Evolutionary conservation across 2,329 filamentous ascomycete genomes (phyloP).

Genomic region (Cadophora malorum): DNA sequence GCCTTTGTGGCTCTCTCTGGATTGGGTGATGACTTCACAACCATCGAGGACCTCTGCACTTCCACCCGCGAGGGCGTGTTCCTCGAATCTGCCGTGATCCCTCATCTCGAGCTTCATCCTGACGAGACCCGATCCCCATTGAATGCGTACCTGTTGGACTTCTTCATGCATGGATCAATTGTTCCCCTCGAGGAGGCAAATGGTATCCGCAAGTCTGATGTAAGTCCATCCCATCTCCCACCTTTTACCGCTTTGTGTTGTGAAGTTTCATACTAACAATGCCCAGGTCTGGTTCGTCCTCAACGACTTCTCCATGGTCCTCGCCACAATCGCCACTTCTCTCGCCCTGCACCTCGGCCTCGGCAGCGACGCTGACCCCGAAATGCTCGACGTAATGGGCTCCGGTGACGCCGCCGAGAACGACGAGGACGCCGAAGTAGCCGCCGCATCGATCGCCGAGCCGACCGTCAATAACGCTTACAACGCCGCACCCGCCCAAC

Average conservation of each 20-base stretch:
- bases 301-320: conserved; percentile 68
- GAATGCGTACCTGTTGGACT: conserved; percentile 77
- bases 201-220: conserved; percentile 66
- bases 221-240: conserved; percentile 25
- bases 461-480: conserved; percentile 14
- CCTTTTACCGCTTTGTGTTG: not conserved
- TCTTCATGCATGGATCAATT: conserved; percentile 75
- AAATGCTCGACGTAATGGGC: conserved; percentile 52
- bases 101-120: conserved; percentile 67
- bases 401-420: conserved; percentile 56
- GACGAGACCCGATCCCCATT: conserved; percentile 58
- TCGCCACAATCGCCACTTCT: conserved; percentile 75
- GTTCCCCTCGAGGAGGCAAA: conserved; percentile 68
- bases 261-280: not conserved
- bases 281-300: conserved; percentile 71
- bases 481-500: conserved; percentile 19
- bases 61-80: conserved; percentile 73
- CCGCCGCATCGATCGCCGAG: conserved; percentile 38
- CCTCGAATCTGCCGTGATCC: conserved; percentile 76
- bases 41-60: conserved; percentile 70
- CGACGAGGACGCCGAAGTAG: conserved; percentile 45
- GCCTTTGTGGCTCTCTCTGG: conserved; percentile 76
- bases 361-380: conserved; percentile 55
- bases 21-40: conserved; percentile 66
- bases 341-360: conserved; percentile 63